Evolutionary conservation across 805 yeast species (phyloP).

Genomic region (Kazachstania taianensis): DNA sequence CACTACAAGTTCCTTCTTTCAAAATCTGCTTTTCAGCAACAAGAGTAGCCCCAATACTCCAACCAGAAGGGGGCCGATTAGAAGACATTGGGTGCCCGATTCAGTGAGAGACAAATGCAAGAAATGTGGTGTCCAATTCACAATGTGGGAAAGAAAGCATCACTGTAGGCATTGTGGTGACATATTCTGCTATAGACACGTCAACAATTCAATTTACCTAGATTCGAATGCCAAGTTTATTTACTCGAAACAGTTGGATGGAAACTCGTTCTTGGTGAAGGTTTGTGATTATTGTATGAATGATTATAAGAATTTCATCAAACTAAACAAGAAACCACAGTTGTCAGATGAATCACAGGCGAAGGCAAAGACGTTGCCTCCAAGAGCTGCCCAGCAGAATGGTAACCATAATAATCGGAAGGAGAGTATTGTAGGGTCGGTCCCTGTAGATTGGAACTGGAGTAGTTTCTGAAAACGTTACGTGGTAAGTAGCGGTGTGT

Average conservation of each 20-base stretch:
- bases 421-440: constrained; percentile 34
- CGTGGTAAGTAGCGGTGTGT: background rate
- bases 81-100: constrained; percentile 73
- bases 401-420: constrained; percentile 7
- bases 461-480: constrained; percentile 44
- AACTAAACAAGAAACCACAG: constrained; percentile 3
- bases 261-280: constrained; percentile 44
- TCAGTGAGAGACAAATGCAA: constrained; percentile 52
- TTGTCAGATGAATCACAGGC: background rate
- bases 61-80: constrained; percentile 14
- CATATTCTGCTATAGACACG: constrained; percentile 62
- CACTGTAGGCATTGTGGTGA: constrained; percentile 85
- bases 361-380: background rate
- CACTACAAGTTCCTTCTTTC: constrained; percentile 10
- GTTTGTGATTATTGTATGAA: constrained; percentile 60
- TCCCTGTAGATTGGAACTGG: constrained; percentile 78
- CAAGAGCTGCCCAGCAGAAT: constrained; percentile 1
- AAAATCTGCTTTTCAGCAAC: constrained; percentile 2
- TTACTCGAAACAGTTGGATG: constrained; percentile 21
- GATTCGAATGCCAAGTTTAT: constrained; percentile 47
- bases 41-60: background rate
- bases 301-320: constrained; percentile 42
- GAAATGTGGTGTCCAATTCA: constrained; percentile 57
- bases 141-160: constrained; percentile 69
- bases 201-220: constrained; percentile 45